These are phyloP conservation scores for Marchantia polymorpha DNA, from an alignment of 225 moss, liverwort and hornwort genomes.

Conservation along the genomic window DNA sequence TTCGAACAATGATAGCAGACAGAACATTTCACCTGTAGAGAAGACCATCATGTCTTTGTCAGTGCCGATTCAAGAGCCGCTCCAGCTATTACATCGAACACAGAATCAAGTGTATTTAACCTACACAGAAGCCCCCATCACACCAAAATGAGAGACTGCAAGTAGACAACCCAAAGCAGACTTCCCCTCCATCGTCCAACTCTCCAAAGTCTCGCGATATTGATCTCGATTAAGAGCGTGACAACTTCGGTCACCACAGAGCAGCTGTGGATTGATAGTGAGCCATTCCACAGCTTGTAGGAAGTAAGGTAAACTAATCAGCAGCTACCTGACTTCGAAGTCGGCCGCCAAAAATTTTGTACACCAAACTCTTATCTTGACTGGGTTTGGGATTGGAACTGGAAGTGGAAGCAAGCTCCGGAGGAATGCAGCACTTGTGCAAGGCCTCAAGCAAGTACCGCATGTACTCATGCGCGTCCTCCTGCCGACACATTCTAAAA, in stretches of 20 bases:
- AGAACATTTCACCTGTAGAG: constrained; percentile 83
- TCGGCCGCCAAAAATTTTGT: constrained; percentile 92
- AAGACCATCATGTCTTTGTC: neutral
- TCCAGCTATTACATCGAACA: neutral
- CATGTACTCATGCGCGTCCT: constrained; percentile 98
- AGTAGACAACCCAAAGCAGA: neutral
- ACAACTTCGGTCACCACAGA: neutral
- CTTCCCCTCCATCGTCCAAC: neutral
- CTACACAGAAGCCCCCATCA: neutral
- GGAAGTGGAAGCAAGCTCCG: constrained; percentile 65
- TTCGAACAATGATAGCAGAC: constrained; percentile 83
- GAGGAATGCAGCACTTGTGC: constrained; percentile 85
- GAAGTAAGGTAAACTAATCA: too few species aligned
- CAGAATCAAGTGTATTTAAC: neutral
- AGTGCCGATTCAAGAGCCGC: neutral
- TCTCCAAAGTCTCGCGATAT: neutral
- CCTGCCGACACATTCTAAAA: constrained; percentile 89
- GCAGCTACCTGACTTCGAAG: constrained; percentile 69
- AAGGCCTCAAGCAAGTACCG: constrained; percentile 81
- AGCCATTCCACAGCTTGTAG: too few species aligned
- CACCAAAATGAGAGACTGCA: neutral
- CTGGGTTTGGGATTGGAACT: constrained; percentile 52
- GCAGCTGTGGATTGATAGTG: neutral
- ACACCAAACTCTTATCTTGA: constrained; percentile 80
- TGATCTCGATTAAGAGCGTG: neutral